Percentiles rank a stretch among this genome's conserved stretches.
These are phyloP conservation scores for Chalciporus piperatus DNA, from an alignment of 768 basidiomycete genomes.

Conservation along the genomic window DNA sequence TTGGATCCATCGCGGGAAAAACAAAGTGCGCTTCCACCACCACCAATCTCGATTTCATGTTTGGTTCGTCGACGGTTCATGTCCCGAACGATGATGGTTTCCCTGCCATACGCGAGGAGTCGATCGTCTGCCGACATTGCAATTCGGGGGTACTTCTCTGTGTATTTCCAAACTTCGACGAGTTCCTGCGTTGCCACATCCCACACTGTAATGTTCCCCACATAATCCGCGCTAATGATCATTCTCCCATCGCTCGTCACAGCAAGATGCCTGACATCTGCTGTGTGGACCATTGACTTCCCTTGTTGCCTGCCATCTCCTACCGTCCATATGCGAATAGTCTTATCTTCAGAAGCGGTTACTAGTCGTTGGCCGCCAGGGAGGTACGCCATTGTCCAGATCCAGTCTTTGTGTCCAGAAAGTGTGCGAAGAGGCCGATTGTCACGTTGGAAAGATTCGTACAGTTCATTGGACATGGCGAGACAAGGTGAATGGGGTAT, in stretches of 20 bases:
- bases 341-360: too few relatives aligned
- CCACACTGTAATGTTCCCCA: neutral
- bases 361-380: neutral
- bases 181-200: neutral
- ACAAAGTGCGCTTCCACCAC: too few relatives aligned
- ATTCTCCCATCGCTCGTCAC: conserved; percentile 1
- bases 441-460: too few relatives aligned
- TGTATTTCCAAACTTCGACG: neutral
- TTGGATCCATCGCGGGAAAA: conserved; percentile 3
- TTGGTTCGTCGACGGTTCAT: neutral
- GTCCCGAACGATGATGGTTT: neutral
- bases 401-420: too few relatives aligned
- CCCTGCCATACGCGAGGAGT: neutral
- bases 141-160: accelerated
- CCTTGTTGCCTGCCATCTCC: neutral
- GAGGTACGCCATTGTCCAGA: neutral
- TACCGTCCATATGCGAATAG: too few relatives aligned
- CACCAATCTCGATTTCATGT: neutral
- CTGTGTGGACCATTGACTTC: neutral
- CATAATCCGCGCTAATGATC: neutral
- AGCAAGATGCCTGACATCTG: neutral
- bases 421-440: too few relatives aligned
- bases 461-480: too few relatives aligned
- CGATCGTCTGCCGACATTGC: conserved; percentile 3
- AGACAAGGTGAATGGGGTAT: too few relatives aligned